phyloP scores from a whole-genome alignment of 2,329 filamentous ascomycete genomes.

The Rutstroemia sp. region DNA sequence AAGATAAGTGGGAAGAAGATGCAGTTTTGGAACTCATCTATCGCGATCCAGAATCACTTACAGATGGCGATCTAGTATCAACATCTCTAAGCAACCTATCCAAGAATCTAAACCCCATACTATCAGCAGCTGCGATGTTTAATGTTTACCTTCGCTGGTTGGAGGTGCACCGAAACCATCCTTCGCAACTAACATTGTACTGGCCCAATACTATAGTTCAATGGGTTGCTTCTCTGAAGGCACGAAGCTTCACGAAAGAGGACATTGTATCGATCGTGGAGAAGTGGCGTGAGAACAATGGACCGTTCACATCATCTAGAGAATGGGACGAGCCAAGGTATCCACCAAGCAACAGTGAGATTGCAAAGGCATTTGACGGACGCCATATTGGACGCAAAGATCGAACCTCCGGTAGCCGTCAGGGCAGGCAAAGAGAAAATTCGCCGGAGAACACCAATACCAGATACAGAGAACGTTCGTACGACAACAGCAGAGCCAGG shows the following conservation, averaged over 20 bases:
- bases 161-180: slow-evolving; percentile 17
- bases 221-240: slow-evolving; percentile 19
- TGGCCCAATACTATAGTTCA: slow-evolving; percentile 22
- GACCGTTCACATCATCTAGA: not conserved
- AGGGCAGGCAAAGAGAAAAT: not conserved
- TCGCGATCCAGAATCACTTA: slow-evolving; percentile 10
- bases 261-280: slow-evolving; percentile 13
- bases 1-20: not conserved
- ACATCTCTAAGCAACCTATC: slow-evolving; percentile 17
- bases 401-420: not conserved
- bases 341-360: slow-evolving; percentile 8
- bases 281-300: slow-evolving; percentile 15
- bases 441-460: not conserved
- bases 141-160: slow-evolving; percentile 23
- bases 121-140: slow-evolving; percentile 12
- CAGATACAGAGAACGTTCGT: not conserved
- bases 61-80: slow-evolving; percentile 14
- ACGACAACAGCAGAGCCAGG: not conserved
- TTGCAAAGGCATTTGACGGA: slow-evolving; percentile 12
- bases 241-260: slow-evolving; percentile 12
- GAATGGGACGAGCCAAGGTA: not conserved
- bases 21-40: not conserved
- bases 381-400: not conserved
- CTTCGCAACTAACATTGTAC: slow-evolving; percentile 11
- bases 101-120: slow-evolving; percentile 11